Evolutionary conservation across 2,329 filamentous ascomycete genomes (phyloP), one percentile per base, ranked within the genome.

Genomic region (Colletotrichum sp.): DNA sequence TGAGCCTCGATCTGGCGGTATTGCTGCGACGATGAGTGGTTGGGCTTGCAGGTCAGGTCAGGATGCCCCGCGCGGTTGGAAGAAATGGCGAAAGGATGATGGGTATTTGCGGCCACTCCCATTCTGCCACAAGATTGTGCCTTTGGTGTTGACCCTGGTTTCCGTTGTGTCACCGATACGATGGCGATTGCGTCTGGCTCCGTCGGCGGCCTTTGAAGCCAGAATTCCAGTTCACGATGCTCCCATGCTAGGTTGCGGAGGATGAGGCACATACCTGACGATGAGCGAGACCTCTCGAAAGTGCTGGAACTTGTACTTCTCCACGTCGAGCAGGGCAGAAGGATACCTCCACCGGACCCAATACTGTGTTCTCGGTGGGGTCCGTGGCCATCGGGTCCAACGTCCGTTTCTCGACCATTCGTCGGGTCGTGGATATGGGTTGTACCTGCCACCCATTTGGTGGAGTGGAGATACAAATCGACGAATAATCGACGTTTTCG

Each of bases 401-500:
- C 34, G 60, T 60, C 60, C 13, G 43, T 68, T 58, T 38, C 8
- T 56, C 16, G 26, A 55, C 13, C 34, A 34, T 52, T 28, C 8
- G 38, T 28, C 24, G 38, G 62, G 9, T 16, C 5, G 36, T 66
- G 58, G 58, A 30, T 52, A 66, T 8, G 16, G 16, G 18, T 5
- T 24, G 73, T 48, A 58, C 55, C 43, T 58, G 21, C 38, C 55
- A 12, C n/a, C 26, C 26, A 28, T 55, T 30, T 43, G 26, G 18
- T 21, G 4, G 28, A 73, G 70, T 75, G 69, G 64, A 64, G 64
- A 30, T 34, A 48, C 56, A 48, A 58, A 72, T 75, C 73, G 64
- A 64, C 70, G 73, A 75, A 68, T 72, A 62, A 73, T 75, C 73
- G 70, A 62, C 16, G 28, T 30, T 48, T n/a, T 52, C 10, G 43